phyloP scores from a whole-genome alignment of 225 moss, liverwort and hornwort species.

The Sphagnum tenellum region DNA sequence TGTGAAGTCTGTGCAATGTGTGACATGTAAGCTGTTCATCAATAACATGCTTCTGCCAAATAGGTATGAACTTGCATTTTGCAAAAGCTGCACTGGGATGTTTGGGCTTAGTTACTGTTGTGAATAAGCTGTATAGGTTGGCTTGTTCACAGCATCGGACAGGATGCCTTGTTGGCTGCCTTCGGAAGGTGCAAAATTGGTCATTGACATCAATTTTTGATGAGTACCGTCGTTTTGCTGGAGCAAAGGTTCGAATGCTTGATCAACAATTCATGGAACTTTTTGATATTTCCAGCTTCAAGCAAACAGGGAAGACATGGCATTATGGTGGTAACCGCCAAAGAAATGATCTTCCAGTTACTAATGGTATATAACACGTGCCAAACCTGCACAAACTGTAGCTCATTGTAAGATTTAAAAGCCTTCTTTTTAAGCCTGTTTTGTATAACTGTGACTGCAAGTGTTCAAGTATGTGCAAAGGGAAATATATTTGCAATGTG shows the following conservation, averaged over 20 bases:
- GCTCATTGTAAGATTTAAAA: too few species aligned
- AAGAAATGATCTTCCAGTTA: conserved; percentile 30
- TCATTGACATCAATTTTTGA: conserved; percentile 92
- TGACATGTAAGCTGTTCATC: too few species aligned
- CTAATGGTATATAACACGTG: conserved; percentile 20
- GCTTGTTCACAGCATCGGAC: conserved; percentile 52
- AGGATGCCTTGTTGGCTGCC: conserved; percentile 93
- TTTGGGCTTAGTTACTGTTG: too few species aligned
- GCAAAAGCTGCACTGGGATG: too few species aligned
- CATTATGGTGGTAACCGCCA: conserved; percentile 52
- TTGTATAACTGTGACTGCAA: too few species aligned
- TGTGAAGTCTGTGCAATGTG: too few species aligned
- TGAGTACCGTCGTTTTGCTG: conserved; percentile 96
- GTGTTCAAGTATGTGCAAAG: too few species aligned
- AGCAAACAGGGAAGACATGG: conserved; percentile 70
- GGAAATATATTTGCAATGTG: too few species aligned
- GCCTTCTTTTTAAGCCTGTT: too few species aligned
- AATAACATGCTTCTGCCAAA: too few species aligned
- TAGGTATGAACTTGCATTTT: too few species aligned
- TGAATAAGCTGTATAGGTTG: background rate
- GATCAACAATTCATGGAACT: conserved; percentile 99
- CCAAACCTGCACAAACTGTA: background rate
- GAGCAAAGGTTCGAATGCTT: conserved; percentile 93
- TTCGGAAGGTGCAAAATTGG: conserved; percentile 98
- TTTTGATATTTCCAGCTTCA: conserved; percentile 86